Evolutionary conservation across 192 early-diverging fungal genomes (phyloP), one percentile per base, ranked within the genome.

Genomic region (Backusella tarrabulga): DNA sequence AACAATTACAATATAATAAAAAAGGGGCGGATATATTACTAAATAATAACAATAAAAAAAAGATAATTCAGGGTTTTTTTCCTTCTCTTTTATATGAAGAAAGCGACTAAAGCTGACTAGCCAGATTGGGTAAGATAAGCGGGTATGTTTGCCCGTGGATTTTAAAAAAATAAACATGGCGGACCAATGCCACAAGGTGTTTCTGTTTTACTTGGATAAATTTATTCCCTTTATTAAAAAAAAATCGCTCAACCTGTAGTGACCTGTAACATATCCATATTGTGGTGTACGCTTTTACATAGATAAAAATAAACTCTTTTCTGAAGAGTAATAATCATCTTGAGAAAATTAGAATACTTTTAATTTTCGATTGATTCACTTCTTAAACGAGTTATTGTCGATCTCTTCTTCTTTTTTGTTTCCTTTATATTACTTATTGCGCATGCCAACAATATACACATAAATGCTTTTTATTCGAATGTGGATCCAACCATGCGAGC

Each of bases 61-160:
- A 9, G 29, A 26, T 11, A 63, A 36, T 68, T 68, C 15, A 36
- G n/a, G 9, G 67, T 68, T 68, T 34, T 35, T 68, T 26, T 32
- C 32, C 32, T 34, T 34, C 34, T 38, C 29, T 68, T 40, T 70
- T 40, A 40, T 70, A 38, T 26, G 40, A 70, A 70, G 23, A 41
- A 40, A 23, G 11, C 19, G 36, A 12, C 12, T 21, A 38, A 70
- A 21, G n/a, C 9, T 68, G 19, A 68, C 67, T 36, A 70, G 36
- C 38, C 68, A 23, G 68, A 70, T 70, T 70, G 68, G 38, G 38
- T 41, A 70, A 70, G 68, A 70, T 70, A 70, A 70, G 67, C 67
- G 67, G 35, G 68, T 70, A 70, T 12, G 19, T 11, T 63, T 23
- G 23, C 2, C 23, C n/a, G 56, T 63, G 21, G 56, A 63, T 63